Base-by-base conservation (phyloP, 1,139 yeast genomes). In the Kluyveromyces sp. region DNA sequence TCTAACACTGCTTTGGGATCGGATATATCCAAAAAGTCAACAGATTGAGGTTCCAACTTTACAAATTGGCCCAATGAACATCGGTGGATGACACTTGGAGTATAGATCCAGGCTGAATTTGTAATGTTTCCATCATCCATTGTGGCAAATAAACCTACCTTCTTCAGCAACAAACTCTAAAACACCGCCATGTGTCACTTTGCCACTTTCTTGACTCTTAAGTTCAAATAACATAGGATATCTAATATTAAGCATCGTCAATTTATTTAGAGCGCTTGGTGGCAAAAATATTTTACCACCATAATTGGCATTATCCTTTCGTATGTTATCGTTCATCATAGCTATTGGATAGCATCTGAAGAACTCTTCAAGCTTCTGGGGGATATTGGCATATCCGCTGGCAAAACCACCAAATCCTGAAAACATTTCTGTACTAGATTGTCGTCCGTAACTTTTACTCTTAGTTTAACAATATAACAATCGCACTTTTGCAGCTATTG, bases 211-310 rank as follows among this genome's bases (percentile, higher is more conserved):
- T 59, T 83, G 94, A 51, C 86, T 84, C 40, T 74, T 72, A 46
- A 92, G 69, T 63, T 83, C 86, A 60, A 94, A 94, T 45, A 92
- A 72, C 98, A 94, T 94, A 1, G 99, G 98, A 60, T 94, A 94
- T 54, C 96, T 73, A 47, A 94, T 88, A 61, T 90, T 94, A 38
- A 83, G 66, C 87, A 83, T 82, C 6, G 96, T 87, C 50, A 94
- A 73, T 61, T 85, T 89, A 65, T 83, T 85, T 54, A 94, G 74
- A 1, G 97, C 94, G 41, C 96, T 86, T 26, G 96, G 94, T 4
- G 99, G 99, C 48, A 92, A 67, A 53, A 90, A 89, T 51, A 92
- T 88, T 71, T 94, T 92, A 54, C 98, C 99, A n/a, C 98, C 97
- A 65, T 69, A 90, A 61, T 92, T 90, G 50, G 95, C 83, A 53